A percentile compares a stretch with the other conserved stretches of the same genome.
Conservation (phyloP, 495 filamentous ascomycete species). For the Collariella sp. region DNA sequence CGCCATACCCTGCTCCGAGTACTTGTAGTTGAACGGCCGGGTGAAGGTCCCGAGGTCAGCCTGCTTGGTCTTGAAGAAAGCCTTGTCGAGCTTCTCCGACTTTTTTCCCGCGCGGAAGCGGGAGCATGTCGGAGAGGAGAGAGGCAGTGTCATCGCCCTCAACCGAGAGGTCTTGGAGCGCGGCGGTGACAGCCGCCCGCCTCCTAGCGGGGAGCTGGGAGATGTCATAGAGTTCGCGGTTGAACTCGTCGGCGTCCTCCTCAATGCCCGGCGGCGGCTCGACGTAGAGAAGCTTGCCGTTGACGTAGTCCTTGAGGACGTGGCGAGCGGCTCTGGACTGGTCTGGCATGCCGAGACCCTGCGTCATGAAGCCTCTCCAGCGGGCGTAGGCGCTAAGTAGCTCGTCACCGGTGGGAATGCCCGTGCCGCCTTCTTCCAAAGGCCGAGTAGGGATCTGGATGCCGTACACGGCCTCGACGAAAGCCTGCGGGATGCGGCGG, state of each 20-base stretch:
- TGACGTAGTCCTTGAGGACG: slow-evolving; percentile 95
- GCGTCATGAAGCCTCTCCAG: slow-evolving; percentile 81
- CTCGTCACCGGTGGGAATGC: slow-evolving; percentile 80
- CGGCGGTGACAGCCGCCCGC: slow-evolving; percentile 48
- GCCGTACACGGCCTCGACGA: slow-evolving; percentile 87
- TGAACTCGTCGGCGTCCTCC: slow-evolving; percentile 69
- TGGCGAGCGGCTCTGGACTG: slow-evolving; percentile 85
- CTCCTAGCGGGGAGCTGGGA: slow-evolving; percentile 68
- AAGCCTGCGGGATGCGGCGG: slow-evolving; percentile 78
- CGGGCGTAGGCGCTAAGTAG: slow-evolving; percentile 77
- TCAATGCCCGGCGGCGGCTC: slow-evolving; percentile 74
- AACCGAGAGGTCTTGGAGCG: slow-evolving; percentile 27
- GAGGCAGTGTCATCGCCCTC: slow-evolving; percentile 36
- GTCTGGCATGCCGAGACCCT: slow-evolving; percentile 82
- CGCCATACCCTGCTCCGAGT: slow-evolving; percentile 65
- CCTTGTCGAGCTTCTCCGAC: slow-evolving; percentile 67
- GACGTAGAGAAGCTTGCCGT: slow-evolving; percentile 86
- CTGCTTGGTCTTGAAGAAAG: slow-evolving; percentile 68
- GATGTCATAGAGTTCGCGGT: slow-evolving; percentile 76
- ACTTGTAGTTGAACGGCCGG: slow-evolving; percentile 78
- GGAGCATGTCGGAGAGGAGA: slow-evolving; percentile 38
- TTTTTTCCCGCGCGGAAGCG: slow-evolving; percentile 52
- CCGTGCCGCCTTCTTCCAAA: slow-evolving; percentile 87
- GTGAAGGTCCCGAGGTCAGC: slow-evolving; percentile 56
- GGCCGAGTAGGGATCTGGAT: slow-evolving; percentile 78